Evolutionary conservation across 2,329 filamentous ascomycete species (phyloP), one percentile per base, ranked within the genome.

Genomic region (Trichoderma sp.): DNA sequence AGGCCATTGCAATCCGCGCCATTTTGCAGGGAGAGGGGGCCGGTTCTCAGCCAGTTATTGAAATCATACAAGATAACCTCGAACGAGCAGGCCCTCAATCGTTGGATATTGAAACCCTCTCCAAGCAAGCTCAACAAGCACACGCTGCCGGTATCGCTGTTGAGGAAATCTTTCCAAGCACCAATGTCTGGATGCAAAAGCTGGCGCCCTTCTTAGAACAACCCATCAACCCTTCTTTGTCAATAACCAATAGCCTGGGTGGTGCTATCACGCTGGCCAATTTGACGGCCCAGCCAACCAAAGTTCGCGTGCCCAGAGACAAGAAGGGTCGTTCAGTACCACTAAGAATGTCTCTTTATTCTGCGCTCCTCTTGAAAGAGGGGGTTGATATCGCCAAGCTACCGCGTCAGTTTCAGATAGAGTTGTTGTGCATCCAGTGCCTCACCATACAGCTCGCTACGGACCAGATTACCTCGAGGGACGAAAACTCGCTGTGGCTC

Each of bases 321-420:
- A 81, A 84, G 4, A 86, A 87, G 70, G 91, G 91, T 0, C 87
- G 89, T 35, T 92, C 92, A 2, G 82, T 91, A 64, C 88, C 92
- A 1, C 86, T 92, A 15, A 86, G 94, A 66, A 91, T 96, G 81
- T 88, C 90, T 1, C 83, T 90, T 58, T 97, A 93, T 76, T 85
- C 88, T 0, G 82, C 84, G 6, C 84, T 84, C 58, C 76, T 95
- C 0, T 75, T 93, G 0, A 74, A 77, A 1, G 76, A 78, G 3
- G 78, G 80, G 0, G 71, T 84, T 10, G 72, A 80, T 2, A 66
- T 84, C 1, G 71, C 79, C 0, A 72, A 76, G 0, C 70, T 87
- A 0, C 80, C 84, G 0, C 73, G 74, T 2, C 74, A 79, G 2
- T 78, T 80, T 22, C 82, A 83, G 61, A 76, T 83, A 9, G 84